These are phyloP conservation scores for Alternaria panax DNA, from an alignment of 2,329 filamentous ascomycete genomes.

Conservation along the genomic window DNA sequence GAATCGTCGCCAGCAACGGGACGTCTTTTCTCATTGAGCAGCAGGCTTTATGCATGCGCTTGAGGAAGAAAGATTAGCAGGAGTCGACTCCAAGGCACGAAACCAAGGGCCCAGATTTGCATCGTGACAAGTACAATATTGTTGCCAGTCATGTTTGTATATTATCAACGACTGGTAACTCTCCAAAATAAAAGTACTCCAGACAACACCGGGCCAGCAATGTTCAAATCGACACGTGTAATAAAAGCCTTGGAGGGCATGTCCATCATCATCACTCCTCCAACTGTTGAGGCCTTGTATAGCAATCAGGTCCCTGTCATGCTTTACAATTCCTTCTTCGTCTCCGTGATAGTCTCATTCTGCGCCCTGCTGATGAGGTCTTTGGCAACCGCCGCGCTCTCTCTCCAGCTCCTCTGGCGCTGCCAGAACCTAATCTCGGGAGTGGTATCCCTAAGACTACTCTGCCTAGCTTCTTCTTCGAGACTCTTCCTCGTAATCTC, in stretches of 20 bases:
- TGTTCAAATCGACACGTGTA: conserved; percentile 10
- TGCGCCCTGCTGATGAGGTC: conserved; percentile 57
- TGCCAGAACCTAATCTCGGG: conserved; percentile 62
- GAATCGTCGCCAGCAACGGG: conserved; percentile 24
- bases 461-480: conserved; percentile 63
- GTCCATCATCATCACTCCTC: neutral
- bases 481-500: conserved; percentile 70
- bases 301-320: neutral
- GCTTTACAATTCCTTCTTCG: conserved; percentile 48
- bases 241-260: neutral
- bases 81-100: neutral
- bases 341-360: conserved; percentile 37
- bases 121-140: neutral
- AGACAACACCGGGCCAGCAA: conserved; percentile 21
- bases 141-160: neutral
- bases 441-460: conserved; percentile 52
- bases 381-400: conserved; percentile 60
- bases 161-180: neutral
- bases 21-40: conserved; percentile 49
- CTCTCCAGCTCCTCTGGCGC: conserved; percentile 58
- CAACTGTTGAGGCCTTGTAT: neutral
- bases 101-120: neutral
- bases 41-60: conserved; percentile 38
- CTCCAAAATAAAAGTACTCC: neutral
- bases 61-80: conserved; percentile 39